Evolutionary conservation across 2,329 filamentous ascomycete genomes (phyloP).

Genomic region (Hypoxylon sp.): DNA sequence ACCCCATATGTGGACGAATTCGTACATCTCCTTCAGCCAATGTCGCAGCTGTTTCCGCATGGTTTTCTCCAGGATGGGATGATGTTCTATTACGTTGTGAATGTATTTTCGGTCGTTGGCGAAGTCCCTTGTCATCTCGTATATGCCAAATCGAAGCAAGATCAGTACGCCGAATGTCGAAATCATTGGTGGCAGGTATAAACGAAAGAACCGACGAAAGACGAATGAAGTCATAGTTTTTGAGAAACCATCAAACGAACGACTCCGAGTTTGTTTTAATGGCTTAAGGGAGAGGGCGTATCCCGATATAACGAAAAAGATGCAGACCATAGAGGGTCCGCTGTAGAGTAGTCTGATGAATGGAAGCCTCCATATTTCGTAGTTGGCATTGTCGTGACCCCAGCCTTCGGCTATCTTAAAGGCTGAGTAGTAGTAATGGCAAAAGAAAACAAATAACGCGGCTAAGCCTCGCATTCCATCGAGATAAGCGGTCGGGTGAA

Average conservation of each 20-base stretch:
- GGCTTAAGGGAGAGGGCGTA: conserved; percentile 70
- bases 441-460: conserved; percentile 69
- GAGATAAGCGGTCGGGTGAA: conserved; percentile 68
- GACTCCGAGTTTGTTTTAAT: conserved; percentile 60
- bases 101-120: conserved; percentile 59
- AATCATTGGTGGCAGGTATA: conserved; percentile 65
- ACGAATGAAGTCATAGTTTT: conserved; percentile 63
- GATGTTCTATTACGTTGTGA: conserved; percentile 64
- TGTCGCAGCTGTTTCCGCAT: conserved; percentile 58
- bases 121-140: conserved; percentile 64
- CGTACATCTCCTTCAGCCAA: conserved; percentile 63
- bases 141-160: conserved; percentile 61
- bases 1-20: conserved; percentile 65
- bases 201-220: conserved; percentile 65
- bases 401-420: conserved; percentile 66
- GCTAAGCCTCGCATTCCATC: conserved; percentile 70
- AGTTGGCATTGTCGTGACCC: conserved; percentile 60
- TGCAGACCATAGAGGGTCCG: conserved; percentile 68
- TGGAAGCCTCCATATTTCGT: conserved; percentile 64
- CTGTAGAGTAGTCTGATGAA: conserved; percentile 67
- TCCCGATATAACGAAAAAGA: conserved; percentile 74
- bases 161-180: conserved; percentile 64
- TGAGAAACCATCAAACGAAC: conserved; percentile 57
- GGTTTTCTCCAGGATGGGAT: conserved; percentile 58
- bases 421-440: conserved; percentile 67